Conservation (phyloP, 2,329 filamentous ascomycete species). For the Aureobasidium sp. region DNA sequence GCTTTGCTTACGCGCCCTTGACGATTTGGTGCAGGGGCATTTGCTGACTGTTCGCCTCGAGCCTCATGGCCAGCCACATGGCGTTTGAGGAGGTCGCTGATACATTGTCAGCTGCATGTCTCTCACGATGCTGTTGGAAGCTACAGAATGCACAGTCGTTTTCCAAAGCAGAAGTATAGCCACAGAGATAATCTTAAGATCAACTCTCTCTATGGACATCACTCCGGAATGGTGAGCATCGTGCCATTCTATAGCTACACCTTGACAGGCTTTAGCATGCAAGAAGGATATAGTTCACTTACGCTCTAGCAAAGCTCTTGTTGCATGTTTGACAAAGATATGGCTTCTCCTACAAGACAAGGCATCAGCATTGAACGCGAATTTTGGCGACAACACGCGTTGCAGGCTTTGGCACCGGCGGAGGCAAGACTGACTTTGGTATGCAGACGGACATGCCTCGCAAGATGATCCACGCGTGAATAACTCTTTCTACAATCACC, state of each 20-base stretch:
- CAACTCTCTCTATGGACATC: not conserved
- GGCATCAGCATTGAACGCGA: not conserved
- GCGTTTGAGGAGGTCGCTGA: slow-evolving; percentile 41
- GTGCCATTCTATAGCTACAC: not conserved
- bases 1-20: slow-evolving; percentile 39
- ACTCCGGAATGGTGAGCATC: not conserved
- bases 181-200: too few relatives aligned
- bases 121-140: too few relatives aligned
- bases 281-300: slow-evolving; percentile 12
- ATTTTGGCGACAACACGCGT: too few relatives aligned
- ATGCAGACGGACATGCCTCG: slow-evolving; percentile 43
- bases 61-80: slow-evolving; percentile 38
- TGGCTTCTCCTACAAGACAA: slow-evolving; percentile 31
- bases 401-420: too few relatives aligned
- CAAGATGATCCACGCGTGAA: slow-evolving; percentile 43
- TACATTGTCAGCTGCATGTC: not conserved
- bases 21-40: slow-evolving; percentile 23
- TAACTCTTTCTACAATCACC: slow-evolving; percentile 45
- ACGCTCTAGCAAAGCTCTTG: slow-evolving; percentile 39
- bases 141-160: too few relatives aligned
- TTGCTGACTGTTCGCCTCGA: slow-evolving; percentile 24
- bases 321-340: slow-evolving; percentile 37
- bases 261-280: slow-evolving; percentile 30
- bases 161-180: too few relatives aligned
- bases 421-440: slow-evolving; percentile 15